These are phyloP conservation scores for Pseudopithomyces maydicus DNA, from an alignment of 2,329 filamentous ascomycete species.

Conservation along the genomic window DNA sequence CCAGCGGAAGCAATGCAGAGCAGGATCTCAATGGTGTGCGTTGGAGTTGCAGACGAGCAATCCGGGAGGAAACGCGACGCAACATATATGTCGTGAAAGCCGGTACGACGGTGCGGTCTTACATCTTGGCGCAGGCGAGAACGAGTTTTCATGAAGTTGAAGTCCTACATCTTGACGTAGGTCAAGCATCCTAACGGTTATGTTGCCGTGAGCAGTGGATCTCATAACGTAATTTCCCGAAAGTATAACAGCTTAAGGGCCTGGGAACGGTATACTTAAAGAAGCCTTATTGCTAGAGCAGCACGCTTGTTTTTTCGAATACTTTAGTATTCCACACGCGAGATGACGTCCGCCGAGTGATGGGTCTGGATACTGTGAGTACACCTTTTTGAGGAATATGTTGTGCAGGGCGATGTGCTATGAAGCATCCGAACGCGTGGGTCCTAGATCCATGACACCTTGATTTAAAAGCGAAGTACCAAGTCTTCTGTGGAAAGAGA, in stretches of 20 bases:
- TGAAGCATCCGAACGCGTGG: too few species aligned
- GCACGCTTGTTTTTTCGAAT: neutral
- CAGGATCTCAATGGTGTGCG: neutral
- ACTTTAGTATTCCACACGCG: neutral
- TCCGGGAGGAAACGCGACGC: neutral
- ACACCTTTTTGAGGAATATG: too few species aligned
- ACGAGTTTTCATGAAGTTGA: neutral
- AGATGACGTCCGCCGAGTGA: neutral
- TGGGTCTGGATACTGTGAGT: too few species aligned
- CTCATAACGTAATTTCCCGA: constrained; percentile 5
- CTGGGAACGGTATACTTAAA: neutral
- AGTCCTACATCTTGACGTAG: constrained; percentile 3
- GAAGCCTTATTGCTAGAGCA: neutral
- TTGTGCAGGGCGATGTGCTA: too few species aligned
- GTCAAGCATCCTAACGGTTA: neutral
- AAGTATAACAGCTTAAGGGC: neutral
- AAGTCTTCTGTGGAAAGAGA: too few species aligned
- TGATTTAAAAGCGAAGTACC: too few species aligned
- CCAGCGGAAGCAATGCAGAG: neutral
- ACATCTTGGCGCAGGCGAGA: constrained; percentile 2
- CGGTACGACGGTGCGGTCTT: neutral
- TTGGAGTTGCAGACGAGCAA: neutral
- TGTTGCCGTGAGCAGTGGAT: constrained; percentile 2
- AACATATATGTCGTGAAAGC: neutral
- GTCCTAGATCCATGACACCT: too few species aligned